These are phyloP conservation scores for Rubus idaeus DNA, from an alignment of 306 rosid genomes.

Conservation along the genomic window DNA sequence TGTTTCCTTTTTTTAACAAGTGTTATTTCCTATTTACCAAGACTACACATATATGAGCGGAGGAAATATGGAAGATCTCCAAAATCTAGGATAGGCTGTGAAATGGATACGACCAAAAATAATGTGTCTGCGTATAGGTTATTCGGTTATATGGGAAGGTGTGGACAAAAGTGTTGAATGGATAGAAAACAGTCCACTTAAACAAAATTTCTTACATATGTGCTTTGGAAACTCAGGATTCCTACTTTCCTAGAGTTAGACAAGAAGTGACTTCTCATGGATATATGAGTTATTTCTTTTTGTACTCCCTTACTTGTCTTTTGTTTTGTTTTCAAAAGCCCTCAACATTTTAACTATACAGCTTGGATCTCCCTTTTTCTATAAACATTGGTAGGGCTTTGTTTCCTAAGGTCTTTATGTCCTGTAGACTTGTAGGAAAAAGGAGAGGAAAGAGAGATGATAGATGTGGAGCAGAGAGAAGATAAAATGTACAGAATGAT, in stretches of 20 bases:
- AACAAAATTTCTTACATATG: not conserved
- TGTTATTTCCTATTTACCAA: not conserved
- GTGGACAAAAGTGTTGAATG: not conserved
- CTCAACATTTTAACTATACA: no score
- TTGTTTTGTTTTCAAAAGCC: no score
- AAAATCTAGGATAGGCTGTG: not conserved
- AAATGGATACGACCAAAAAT: no score
- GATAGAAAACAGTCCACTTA: not conserved
- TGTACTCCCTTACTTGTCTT: no score
- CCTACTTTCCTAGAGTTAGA: not conserved
- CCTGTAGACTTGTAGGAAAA: no score
- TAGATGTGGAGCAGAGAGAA: no score
- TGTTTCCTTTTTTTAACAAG: not conserved
- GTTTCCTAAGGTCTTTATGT: no score
- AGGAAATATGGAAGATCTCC: not conserved
- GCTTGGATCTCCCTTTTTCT: no score
- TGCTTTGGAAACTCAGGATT: not conserved
- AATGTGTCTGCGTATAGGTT: not conserved
- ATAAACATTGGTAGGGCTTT: no score
- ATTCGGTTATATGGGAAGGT: not conserved
- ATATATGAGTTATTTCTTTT: no score
- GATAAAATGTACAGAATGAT: no score
- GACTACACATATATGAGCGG: not conserved
- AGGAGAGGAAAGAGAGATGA: no score
- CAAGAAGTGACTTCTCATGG: not conserved